phyloP scores from a whole-genome alignment of 75 land plant genomes.

The Azolla pinnata region DNA sequence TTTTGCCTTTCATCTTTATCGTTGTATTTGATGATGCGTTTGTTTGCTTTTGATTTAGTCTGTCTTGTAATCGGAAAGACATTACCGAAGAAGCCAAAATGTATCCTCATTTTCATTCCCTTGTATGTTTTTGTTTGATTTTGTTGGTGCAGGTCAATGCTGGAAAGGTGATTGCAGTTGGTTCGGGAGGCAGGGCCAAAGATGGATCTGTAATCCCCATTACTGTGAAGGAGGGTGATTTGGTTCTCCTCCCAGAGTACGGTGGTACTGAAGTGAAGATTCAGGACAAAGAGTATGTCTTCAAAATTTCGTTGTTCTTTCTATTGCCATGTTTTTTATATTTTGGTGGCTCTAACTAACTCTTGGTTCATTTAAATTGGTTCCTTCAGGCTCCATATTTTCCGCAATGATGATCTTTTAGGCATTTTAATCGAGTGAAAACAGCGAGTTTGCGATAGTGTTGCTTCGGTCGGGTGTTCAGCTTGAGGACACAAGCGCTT shows the following conservation, averaged over 20 bases:
- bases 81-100: too few relatives aligned
- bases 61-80: too few relatives aligned
- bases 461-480: too few relatives aligned
- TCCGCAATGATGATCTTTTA: conserved; percentile 16
- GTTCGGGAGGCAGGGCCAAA: conserved; percentile 44
- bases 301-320: background rate
- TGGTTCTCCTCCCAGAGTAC: conserved; percentile 76
- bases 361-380: background rate
- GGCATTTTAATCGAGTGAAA: conserved; percentile 17
- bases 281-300: conserved; percentile 65
- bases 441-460: too few relatives aligned
- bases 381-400: conserved; percentile 12
- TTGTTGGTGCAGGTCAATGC: conserved; percentile 69
- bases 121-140: too few relatives aligned
- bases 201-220: conserved; percentile 58
- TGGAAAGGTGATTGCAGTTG: conserved; percentile 68
- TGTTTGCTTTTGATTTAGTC: too few relatives aligned
- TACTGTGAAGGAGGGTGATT: conserved; percentile 67
- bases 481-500: too few relatives aligned
- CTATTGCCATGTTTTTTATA: background rate
- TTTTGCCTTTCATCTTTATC: too few relatives aligned
- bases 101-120: conserved; percentile 4
- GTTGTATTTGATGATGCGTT: too few relatives aligned
- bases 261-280: conserved; percentile 72
- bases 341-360: background rate